phyloP scores from a whole-genome alignment of 441 rosid species.

The Macaranga tanarius region DNA sequence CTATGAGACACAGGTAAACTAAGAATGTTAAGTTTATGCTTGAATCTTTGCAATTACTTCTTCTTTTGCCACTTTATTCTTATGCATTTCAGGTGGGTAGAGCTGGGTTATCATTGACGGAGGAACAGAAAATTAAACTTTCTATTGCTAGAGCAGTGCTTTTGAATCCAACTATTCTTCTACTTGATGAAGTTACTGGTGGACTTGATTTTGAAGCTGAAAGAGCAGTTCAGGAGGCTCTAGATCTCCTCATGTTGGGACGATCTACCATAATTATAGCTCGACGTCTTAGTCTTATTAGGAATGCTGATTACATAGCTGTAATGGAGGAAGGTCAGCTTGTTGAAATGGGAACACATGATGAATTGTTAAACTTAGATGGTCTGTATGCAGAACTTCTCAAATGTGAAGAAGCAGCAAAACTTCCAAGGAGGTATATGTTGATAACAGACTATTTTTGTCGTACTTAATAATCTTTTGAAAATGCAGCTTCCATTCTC shows the following conservation, averaged over 20 bases:
- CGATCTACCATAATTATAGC: conserved; percentile 98
- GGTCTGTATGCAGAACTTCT: conserved; percentile 95
- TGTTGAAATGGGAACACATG: conserved; percentile 99
- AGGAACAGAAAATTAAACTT: conserved; percentile 92
- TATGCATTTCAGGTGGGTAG: conserved; percentile 72
- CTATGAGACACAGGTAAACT: conserved; percentile 85
- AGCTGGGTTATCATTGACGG: conserved; percentile 81
- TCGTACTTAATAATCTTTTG: conserved; percentile 2
- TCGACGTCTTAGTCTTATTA: conserved; percentile 87
- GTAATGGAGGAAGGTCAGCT: conserved; percentile 99
- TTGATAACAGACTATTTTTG: conserved; percentile 16
- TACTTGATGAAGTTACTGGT: conserved; percentile 98
- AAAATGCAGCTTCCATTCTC: not conserved
- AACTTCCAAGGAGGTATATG: conserved; percentile 93
- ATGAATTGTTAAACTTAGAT: conserved; percentile 72
- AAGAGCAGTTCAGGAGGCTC: conserved; percentile 84
- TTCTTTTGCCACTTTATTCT: conserved; percentile 3
- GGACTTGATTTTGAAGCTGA: conserved; percentile 98
- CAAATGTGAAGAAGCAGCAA: conserved; percentile 96
- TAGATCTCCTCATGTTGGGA: conserved; percentile 95
- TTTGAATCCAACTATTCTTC: conserved; percentile 80
- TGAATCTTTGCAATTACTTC: conserved; percentile 7
- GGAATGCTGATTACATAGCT: conserved; percentile 96
- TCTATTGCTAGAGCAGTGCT: conserved; percentile 99
- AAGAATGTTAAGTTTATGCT: conserved; percentile 13